Base-by-base conservation (phyloP, 2,329 filamentous ascomycete species). In the Nigrograna mackinnonii region DNA sequence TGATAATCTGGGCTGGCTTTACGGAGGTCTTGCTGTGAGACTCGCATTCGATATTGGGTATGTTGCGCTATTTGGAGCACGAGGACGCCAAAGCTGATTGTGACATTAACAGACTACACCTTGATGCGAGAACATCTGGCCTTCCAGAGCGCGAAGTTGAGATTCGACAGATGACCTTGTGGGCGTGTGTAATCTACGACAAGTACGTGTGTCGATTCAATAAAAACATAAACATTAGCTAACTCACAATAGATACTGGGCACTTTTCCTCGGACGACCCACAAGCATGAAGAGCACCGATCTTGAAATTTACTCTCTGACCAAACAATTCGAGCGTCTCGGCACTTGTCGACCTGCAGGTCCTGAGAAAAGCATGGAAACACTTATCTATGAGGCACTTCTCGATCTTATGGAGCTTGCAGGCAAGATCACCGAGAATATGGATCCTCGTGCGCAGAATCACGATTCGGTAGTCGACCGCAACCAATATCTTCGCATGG, bases 351-450 rank as follows among this genome's bases (percentile, higher is more conserved):
- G 52, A 35, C 64, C 60, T 21, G 64, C 66, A 16, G 67, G 67
- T 2, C 55, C 48, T 4, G 52, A 61, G 34, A 65, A 64, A 39
- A 60, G 54, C 43, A 50, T 58, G 22, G 65, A 63, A 42, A 66
- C 61, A 4, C 64, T 76, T 36, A 74, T 80, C 16, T 78, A 78
- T 49, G 74, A 79, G 48, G 66, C 78, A 17, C 68, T 80, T 6
- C 69, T 79, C 24, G 77, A 79, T 48, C 64, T 81, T n/a, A 78
- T 80, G 76, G 78, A 78, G 46, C 64, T 80, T 5, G 76, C 77
- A 2, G 76, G 76, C 30, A 75, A 73, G 39, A 78, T 79, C 18
- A 73, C 75, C 3, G 77, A 79, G 26, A 73, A 64, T 44, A 60
- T 68, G 41, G 67, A 66, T 22, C 67, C 62, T 34, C 50, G 57